Evolutionary conservation across 805 yeast species (phyloP), one percentile per base, ranked within the genome.

Genomic region (Maudiozyma barnettii): DNA sequence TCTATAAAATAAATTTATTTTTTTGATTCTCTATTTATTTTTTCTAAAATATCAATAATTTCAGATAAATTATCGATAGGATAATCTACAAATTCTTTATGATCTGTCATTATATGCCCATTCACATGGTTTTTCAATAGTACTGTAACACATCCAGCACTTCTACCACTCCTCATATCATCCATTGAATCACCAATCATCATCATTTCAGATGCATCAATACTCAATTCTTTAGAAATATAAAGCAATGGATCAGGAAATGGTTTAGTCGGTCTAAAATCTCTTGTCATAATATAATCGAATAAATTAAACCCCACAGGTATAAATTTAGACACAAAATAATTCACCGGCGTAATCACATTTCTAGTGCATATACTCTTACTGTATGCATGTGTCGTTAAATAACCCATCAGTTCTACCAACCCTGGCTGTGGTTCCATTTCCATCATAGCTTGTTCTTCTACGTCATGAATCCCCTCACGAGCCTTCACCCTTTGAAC

Each of bases 171-270:
- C 39, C 55, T 64, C 79, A 82, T 78, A 56, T 82, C 90, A 61
- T 82, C 89, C 38, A 69, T 61, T 0, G 88, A 82, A 58, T 82
- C 89, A 12, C 90, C 90, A 14, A 82, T 83, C 89, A 82, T 82
- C 5, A 81, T 58, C 29, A 82, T 51, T 37, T 74, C 67, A 16
- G 61, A 53, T 0, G 84, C 77, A 1, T 61, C 54, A 16, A 75
- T 43, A 1, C 68, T 69, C 80, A 84, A 77, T 3, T 54, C 44
- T 36, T 66, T 49, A 2, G 81, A 76, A 21, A 82, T 81, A 52
- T 79, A 76, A 19, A 76, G 58, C 38, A 82, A 58, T 2, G 88
- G 86, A 40, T 73, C 76, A 0, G 86, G 84, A 10, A 76, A 69
- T 1, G 89, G 89, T 55, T 82, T 82, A 14, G 88, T 77, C 0